A percentile compares a stretch with the other conserved stretches of the same genome.
These are phyloP conservation scores for Nannochloris sp. DNA, from an alignment of 139 green algal species.

Conservation along the genomic window DNA sequence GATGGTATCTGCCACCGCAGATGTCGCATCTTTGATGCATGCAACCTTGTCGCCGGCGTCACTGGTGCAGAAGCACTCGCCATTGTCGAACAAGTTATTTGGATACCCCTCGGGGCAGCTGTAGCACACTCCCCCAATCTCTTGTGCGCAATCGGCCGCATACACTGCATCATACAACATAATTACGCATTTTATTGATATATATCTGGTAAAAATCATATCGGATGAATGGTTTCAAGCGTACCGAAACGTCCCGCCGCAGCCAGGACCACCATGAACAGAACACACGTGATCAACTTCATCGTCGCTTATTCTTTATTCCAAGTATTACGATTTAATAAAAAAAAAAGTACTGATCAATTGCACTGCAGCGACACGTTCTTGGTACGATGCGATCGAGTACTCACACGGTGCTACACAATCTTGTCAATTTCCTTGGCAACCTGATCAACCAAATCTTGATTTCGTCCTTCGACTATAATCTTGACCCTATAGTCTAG, in stretches of 20 bases:
- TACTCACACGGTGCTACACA: too few species aligned
- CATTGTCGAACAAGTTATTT: not conserved
- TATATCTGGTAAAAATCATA: not conserved
- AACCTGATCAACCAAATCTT: constrained; percentile 6
- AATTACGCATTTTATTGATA: not conserved
- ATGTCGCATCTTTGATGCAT: not conserved
- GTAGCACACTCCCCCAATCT: not conserved
- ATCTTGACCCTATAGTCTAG: constrained; percentile 18
- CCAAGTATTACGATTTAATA: too few species aligned
- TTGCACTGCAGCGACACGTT: too few species aligned
- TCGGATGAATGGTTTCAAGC: not conserved
- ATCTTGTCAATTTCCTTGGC: constrained; percentile 5
- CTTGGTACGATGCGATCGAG: too few species aligned
- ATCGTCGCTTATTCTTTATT: not conserved
- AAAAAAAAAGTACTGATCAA: too few species aligned
- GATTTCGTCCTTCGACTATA: constrained; percentile 20
- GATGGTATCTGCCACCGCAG: not conserved
- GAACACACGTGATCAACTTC: not conserved
- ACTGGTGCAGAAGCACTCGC: constrained; percentile 1
- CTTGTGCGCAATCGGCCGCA: not conserved
- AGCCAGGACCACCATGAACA: not conserved
- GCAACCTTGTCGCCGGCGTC: not conserved
- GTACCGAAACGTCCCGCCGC: not conserved
- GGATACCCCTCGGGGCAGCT: not conserved
- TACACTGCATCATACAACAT: not conserved